Percentiles rank a stretch among this genome's conserved stretches.
Evolutionary conservation across 208 protist genomes (phyloP).

Genomic region (Leishmania major): DNA sequence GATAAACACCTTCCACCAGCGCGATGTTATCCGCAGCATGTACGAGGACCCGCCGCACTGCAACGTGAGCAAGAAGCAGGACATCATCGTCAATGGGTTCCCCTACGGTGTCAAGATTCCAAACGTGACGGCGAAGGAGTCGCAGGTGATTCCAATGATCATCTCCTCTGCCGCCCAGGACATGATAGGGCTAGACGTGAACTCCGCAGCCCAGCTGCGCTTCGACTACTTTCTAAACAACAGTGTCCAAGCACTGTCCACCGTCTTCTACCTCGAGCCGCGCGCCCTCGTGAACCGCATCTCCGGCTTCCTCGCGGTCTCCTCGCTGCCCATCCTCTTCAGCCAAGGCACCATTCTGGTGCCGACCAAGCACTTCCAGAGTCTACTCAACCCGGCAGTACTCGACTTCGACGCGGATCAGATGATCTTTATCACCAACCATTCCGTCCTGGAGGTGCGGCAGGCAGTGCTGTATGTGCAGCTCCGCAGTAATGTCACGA

Average conservation of each 20-base stretch:
- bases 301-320: conserved; percentile 85
- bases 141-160: conserved; percentile 40
- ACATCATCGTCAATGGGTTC: conserved; percentile 30
- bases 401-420: conserved; percentile 35
- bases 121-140: conserved; percentile 24
- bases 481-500: conserved; percentile 39
- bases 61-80: not conserved
- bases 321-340: conserved; percentile 49
- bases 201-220: conserved; percentile 25
- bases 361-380: conserved; percentile 49
- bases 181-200: conserved; percentile 39
- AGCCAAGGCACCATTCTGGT: conserved; percentile 64
- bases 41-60: conserved; percentile 35
- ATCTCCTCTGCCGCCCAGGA: conserved; percentile 36
- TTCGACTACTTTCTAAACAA: conserved; percentile 52
- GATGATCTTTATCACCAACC: conserved; percentile 6
- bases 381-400: conserved; percentile 46
- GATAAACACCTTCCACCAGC: conserved; percentile 28
- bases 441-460: conserved; percentile 39
- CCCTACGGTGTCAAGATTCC: not conserved
- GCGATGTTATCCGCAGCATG: conserved; percentile 71
- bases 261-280: conserved; percentile 58
- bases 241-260: not conserved
- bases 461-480: conserved; percentile 73
- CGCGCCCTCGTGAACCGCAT: conserved; percentile 84